Evolutionary conservation across 345 rosid genomes (phyloP), one percentile per base, ranked within the genome.

Genomic region (Balakata baccata): DNA sequence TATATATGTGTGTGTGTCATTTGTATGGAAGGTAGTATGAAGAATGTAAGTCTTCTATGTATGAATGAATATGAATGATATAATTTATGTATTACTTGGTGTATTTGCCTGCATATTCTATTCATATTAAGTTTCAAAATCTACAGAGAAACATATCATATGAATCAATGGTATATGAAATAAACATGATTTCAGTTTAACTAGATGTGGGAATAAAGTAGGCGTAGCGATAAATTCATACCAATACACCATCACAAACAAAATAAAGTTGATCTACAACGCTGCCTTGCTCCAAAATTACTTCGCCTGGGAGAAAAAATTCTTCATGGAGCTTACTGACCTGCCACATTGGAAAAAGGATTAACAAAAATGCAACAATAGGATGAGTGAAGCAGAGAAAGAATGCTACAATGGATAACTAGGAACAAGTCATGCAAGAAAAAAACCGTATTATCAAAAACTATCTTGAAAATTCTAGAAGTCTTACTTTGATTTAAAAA

Each of bases 221-320:
- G 52, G 49, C 1, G 38, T 23, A 29, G n/a, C 14, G 18, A 80
- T 60, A 53, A 34, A 64, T 74, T 54, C 79, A 11, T 91, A 96
- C 99, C 96, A 96, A 82, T 52, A 60, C 66, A 74, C 99, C 99
- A 78, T 87, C 88, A 76, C 98, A 93, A 51, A 96, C 89, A 82
- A 96, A 93, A 81, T 91, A 96, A 64, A 95, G 88, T 52, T 95
- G 94, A 84, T 95, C 99, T 37, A 91, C 96, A 7, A 85, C 97
- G 62, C 82, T 87, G 64, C 98, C 99, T 75, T 89, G 98, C 82
- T 90, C 97, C 85, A 90, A 81, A 75, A 95, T 87, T 62, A 93
- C 90, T 89, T 95, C 98, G 78, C 98, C 97, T 0, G 98, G 99
- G 68, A 95, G 96, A 82, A 88, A 92, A 80, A 93, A 93, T 75